phyloP scores from a whole-genome alignment of 2,329 filamentous ascomycete genomes.

The Diplodia intermedia region DNA sequence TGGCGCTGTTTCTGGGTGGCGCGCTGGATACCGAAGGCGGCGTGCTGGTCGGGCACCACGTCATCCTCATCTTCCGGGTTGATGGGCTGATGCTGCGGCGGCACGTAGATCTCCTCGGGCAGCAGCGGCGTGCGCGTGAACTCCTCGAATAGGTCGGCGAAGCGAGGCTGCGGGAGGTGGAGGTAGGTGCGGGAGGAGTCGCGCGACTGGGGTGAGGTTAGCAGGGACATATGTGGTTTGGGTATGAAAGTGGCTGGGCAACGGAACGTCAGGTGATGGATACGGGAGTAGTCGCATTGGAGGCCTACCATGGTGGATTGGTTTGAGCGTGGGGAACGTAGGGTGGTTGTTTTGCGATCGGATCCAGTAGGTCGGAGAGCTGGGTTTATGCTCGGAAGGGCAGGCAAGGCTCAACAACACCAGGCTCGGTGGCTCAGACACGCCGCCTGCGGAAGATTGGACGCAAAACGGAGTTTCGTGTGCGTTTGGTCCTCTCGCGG shows the following conservation, averaged over 20 bases:
- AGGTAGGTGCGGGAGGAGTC: conserved; percentile 78
- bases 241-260: neutral
- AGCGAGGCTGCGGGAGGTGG: conserved; percentile 73
- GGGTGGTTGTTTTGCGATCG: neutral
- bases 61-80: conserved; percentile 91
- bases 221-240: neutral
- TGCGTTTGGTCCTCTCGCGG: conserved; percentile 26
- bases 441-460: conserved; percentile 9
- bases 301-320: conserved; percentile 4
- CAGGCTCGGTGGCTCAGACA: conserved; percentile 3
- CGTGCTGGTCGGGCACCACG: conserved; percentile 86
- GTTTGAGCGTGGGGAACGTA: neutral
- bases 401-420: neutral
- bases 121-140: conserved; percentile 52
- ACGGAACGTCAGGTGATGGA: neutral
- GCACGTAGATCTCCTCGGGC: conserved; percentile 80
- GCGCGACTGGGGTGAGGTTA: conserved; percentile 58
- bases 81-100: conserved; percentile 77
- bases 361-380: neutral
- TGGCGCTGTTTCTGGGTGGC: conserved; percentile 76
- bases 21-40: conserved; percentile 83
- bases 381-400: neutral
- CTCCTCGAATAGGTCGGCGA: conserved; percentile 78
- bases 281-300: neutral
- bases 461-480: conserved; percentile 17